Evolutionary conservation across 305 asterid species (phyloP), one percentile per base, ranked within the genome.

Genomic region (Coffea humblotiana): DNA sequence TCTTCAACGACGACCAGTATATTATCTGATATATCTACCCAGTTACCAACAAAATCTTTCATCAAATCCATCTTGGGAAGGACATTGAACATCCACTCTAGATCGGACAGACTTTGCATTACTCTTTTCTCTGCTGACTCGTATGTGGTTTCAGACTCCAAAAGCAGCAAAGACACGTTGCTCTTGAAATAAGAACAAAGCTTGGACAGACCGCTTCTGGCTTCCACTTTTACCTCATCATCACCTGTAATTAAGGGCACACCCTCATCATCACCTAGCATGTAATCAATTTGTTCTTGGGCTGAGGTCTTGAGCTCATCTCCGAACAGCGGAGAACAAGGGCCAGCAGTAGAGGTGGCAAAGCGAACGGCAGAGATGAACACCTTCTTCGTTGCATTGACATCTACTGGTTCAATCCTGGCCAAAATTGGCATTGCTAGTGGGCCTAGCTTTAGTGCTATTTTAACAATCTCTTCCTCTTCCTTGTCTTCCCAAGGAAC

Each of bases 251-350:
- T 88, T 69, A 88, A 69, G 6, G 90, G 87, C 79, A 86, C 86
- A 54, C 82, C 93, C 45, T 87, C 93, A 37, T 88, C 92, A 45
- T 89, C 91, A 35, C 89, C 89, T 9, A 93, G 91, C 97, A 93
- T 93, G 89, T 86, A 93, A 40, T 91, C 97, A 6, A 90, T 90
- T 80, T 93, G 97, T 82, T 93, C 97, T 83, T 90, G 96, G 48
- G 97, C 97, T 32, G 94, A 91, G 25, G 77, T 80, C 85, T 87
- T 87, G 25, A 91, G 88, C 78, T 90, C 91, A 45, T 89, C 92
- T 2, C 91, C 91, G 18, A 89, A 91, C 40, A 88, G 87, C 32
- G 89, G 87, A 49, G 90, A 92, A 84, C 75, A 81, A 16, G 90
- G 83, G 49, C 73, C 80, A 40, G 76, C 79, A 14, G 76, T 74